Evolutionary conservation across 306 rosid species (phyloP), one percentile per base, ranked within the genome.

Genomic region (Comarum palustre): DNA sequence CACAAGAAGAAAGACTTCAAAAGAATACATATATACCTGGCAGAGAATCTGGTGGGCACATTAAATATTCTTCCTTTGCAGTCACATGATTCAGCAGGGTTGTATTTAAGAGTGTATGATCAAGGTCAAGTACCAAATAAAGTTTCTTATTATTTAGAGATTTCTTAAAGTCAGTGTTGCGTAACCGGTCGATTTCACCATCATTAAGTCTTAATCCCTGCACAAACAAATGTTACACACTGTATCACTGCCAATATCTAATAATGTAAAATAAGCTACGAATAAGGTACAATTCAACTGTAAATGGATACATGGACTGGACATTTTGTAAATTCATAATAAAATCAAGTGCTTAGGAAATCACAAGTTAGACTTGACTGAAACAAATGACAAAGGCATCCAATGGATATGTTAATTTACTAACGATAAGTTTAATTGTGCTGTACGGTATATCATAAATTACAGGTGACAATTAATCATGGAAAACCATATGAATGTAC

Each of bases 41-140:
- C 10, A 79, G 65, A 54, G 96, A 82, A 80, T 87, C 93, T 62
- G 86, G 36, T 79, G 86, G 90, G 76, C 74, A 38, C 71, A 65
- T 74, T 45, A 95, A 87, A 77, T 92, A 83, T 20, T 82, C 81
- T 80, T 92, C 96, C 57, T 90, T 93, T 16, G 85, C 20, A 38
- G 81, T 83, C 81, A 95, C 22, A 72, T 86, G 77, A 52, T 51
- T 58, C 16, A 91, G 88, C 48, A 46, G 81, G 39, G 97, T 88
- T 57, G 97, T 88, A 75, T 95, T 90, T 41, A 92, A 79, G 38
- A 95, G 70, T 2, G 99, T 95, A 72, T 92, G 97, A 82, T 95
- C 97, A 17, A 95, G 87, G 80, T 95, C 97, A 81, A 91, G 97
- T 71, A 95, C 86, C 87, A 92, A 79, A 75, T 77, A 84, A 14